A percentile compares a stretch with the other conserved stretches of the same genome.
Evolutionary conservation across 148 eudicot species (phyloP).

Genomic region (Bassia scoparia): DNA sequence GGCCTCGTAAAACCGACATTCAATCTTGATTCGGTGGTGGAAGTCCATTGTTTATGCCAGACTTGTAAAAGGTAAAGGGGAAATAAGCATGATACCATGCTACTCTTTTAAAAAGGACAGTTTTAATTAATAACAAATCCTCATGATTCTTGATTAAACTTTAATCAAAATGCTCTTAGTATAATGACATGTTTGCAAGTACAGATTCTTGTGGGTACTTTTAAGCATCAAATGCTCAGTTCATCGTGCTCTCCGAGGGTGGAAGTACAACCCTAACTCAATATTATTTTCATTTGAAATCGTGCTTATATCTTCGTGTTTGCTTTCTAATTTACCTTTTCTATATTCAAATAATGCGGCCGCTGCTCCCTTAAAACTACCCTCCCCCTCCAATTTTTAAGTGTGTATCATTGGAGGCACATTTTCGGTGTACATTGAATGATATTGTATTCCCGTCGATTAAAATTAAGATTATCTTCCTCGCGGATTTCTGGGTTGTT

Average conservation of each 20-base stretch:
- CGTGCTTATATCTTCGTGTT: conserved; percentile 26
- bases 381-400: background rate
- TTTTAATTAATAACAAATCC: conserved; percentile 13
- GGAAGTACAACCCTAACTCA: conserved; percentile 46
- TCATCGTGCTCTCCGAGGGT: conserved; percentile 27
- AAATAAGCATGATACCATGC: conserved; percentile 13
- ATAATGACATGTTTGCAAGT: conserved; percentile 32
- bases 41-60: conserved; percentile 10
- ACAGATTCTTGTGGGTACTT: conserved; percentile 33
- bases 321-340: background rate
- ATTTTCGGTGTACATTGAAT: conserved; percentile 6
- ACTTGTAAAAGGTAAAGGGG: conserved; percentile 13
- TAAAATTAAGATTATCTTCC: too few relatives aligned
- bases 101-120: conserved; percentile 18
- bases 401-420: background rate
- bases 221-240: conserved; percentile 31
- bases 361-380: background rate
- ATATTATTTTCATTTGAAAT: conserved; percentile 23
- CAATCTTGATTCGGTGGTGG: conserved; percentile 13
- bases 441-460: background rate
- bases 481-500: background rate
- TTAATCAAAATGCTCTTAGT: conserved; percentile 16
- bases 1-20: conserved; percentile 16
- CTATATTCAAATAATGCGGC: conserved; percentile 23
- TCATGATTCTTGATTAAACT: conserved; percentile 1